Evolutionary conservation across 208 protist species (phyloP).

Genomic region (Leishmania mexicana): DNA sequence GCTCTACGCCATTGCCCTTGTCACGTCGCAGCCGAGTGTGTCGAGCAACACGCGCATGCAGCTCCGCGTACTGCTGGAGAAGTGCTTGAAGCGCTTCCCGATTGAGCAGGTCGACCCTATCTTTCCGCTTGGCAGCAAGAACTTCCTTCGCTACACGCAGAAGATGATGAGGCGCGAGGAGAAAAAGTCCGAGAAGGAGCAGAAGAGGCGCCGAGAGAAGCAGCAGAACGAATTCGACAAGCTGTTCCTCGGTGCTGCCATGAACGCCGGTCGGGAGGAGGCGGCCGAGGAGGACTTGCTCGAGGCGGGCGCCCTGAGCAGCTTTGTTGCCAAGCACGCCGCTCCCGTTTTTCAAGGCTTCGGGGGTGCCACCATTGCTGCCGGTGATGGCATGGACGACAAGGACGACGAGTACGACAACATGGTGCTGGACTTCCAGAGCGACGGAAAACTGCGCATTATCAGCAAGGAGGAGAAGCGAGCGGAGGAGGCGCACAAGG

Average conservation of each 20-base stretch:
- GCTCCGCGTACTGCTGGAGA: slow-evolving; percentile 83
- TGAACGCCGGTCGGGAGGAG: slow-evolving; percentile 61
- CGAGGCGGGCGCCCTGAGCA: slow-evolving; percentile 72
- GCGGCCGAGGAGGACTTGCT: slow-evolving; percentile 72
- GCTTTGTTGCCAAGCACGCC: slow-evolving; percentile 70
- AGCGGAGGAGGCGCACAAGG: slow-evolving; percentile 48
- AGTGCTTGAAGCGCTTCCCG: slow-evolving; percentile 84
- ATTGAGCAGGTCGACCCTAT: slow-evolving; percentile 76
- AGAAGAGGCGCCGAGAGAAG: slow-evolving; percentile 55
- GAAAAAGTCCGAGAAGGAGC: slow-evolving; percentile 72
- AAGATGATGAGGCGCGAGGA: slow-evolving; percentile 85
- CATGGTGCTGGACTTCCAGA: slow-evolving; percentile 82
- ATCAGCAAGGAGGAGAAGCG: slow-evolving; percentile 74
- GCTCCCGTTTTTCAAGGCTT: slow-evolving; percentile 37
- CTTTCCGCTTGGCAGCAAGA: slow-evolving; percentile 86
- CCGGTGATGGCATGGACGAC: slow-evolving; percentile 13
- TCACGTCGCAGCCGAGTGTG: slow-evolving; percentile 80
- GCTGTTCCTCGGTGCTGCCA: slow-evolving; percentile 69
- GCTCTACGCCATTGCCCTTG: slow-evolving; percentile 78
- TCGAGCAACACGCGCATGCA: slow-evolving; percentile 81
- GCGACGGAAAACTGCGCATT: slow-evolving; percentile 83
- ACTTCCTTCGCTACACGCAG: slow-evolving; percentile 86
- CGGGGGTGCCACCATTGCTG: slow-evolving; percentile 17
- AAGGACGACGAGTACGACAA: slow-evolving; percentile 71
- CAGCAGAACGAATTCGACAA: slow-evolving; percentile 82